These are phyloP conservation scores for Penicillium palitans DNA, from an alignment of 2,329 filamentous ascomycete species.

Conservation along the genomic window DNA sequence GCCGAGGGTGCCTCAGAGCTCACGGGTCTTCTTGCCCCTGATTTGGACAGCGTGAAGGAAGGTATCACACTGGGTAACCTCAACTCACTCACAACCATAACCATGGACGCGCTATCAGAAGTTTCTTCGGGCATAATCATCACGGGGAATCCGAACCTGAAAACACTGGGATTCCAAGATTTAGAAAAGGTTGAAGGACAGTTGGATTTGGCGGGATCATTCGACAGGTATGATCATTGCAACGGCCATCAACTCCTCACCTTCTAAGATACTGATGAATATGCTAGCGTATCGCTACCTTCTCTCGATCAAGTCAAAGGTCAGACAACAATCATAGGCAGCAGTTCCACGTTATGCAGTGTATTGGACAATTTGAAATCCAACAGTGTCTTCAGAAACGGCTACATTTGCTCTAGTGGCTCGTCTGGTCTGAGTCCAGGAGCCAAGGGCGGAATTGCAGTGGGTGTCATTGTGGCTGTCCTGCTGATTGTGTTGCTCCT, in stretches of 20 bases:
- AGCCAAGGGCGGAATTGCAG: slow-evolving; percentile 34
- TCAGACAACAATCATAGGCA: slow-evolving; percentile 22
- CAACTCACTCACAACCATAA: slow-evolving; percentile 20
- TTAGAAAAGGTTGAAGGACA: slow-evolving; percentile 28
- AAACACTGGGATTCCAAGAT: slow-evolving; percentile 20
- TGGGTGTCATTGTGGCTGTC: slow-evolving; percentile 44
- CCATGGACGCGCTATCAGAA: slow-evolving; percentile 19
- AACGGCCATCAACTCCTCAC: not conserved
- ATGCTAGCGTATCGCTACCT: slow-evolving; percentile 25
- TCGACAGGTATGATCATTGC: slow-evolving; percentile 21
- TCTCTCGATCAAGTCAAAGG: slow-evolving; percentile 28
- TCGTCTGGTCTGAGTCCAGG: slow-evolving; percentile 24
- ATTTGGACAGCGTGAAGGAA: slow-evolving; percentile 24
- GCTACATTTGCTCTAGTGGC: slow-evolving; percentile 23
- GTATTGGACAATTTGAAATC: slow-evolving; percentile 17
- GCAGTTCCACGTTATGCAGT: slow-evolving; percentile 26
- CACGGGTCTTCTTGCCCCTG: slow-evolving; percentile 18
- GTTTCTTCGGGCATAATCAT: slow-evolving; percentile 24
- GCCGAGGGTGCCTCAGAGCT: slow-evolving; percentile 19
- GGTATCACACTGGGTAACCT: slow-evolving; percentile 23
- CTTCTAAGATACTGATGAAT: not conserved
- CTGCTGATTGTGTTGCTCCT: slow-evolving; percentile 19
- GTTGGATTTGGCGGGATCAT: slow-evolving; percentile 25
- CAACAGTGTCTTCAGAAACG: slow-evolving; percentile 18
- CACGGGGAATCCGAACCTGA: slow-evolving; percentile 24